Base-by-base conservation (phyloP, 129 eudicot genomes). In the Chrysanthemum makinoi region DNA sequence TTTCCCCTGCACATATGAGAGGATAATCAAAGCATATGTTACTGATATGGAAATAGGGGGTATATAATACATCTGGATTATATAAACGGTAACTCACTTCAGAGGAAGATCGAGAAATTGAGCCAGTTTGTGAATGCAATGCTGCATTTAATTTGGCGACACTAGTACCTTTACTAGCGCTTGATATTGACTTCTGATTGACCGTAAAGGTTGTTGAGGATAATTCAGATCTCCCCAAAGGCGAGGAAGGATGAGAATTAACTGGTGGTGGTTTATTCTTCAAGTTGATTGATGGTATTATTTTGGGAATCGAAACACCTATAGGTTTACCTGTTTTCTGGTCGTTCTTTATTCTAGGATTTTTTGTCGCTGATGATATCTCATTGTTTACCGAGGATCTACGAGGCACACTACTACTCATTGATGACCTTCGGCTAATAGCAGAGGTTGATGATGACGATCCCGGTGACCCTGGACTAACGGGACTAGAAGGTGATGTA, bases 261-360 rank as follows among this genome's bases (percentile, higher is more conserved):
- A 65, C 52, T 16, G 77, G 77, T 77, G 77, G 26, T 4, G 81
- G 72, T 63, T 77, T 70, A 17, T 62, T 72, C 77, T 77, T 77
- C 67, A 70, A 70, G 61, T 66, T 24, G 72, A 64, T 64, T 18
- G 7, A 43, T 30, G 68, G 30, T 43, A 17, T 39, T 76, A 53
- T 17, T 47, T 30, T 73, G 11, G 28, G 63, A 24, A 63, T 63
- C 33, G 19, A 17, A 50, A n/a, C 58, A 62, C 44, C 39, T 62
- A 51, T n/a, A 30, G 52, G 49, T 30, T 70, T 77, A 49, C 72
- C 70, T 9, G 69, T 30, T 64, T 56, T 70, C 39, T 4, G 63
- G 13, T 71, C 77, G 47, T 78, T 72, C 17, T 18, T 63, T 64
- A 15, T 64, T 64, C 68, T 46, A 63, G 61, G 61, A 46, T 64